Base-by-base conservation (phyloP, 139 green algal species). In the Ulvella scutata region DNA sequence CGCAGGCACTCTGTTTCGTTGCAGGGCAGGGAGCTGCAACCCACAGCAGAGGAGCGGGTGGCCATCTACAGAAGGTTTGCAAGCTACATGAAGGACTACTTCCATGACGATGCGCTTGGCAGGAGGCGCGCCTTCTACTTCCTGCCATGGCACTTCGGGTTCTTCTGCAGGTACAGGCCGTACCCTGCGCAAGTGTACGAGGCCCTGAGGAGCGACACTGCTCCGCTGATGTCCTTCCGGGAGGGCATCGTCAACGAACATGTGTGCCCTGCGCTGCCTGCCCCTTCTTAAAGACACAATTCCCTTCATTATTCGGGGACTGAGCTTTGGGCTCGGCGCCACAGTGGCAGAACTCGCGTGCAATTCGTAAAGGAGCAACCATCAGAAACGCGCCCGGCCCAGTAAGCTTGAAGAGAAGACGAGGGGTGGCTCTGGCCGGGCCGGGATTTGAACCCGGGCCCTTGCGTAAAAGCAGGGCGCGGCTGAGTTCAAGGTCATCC, bases 81-180 rank as follows among this genome's bases (percentile, higher is more conserved):
- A 6, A 61, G 26, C 4, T 79, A 86, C 44, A 85, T 90, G 80
- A 88, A 91, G 79, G 84, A 85, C 28, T 83, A 94, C 75, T 96
- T 96, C 77, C 75, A 87, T 2, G 87, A 94, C 74, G 92, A 97
- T 75, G 88, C 75, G 0, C 76, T 78, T 62, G 89, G 89, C 38
- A 76, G 80, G 31, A 61, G 72, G 20, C 86, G 88, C 76, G 85
- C 89, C 2, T 93, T 82, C 37, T 92, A 94, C 78, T 96, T 96
- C 82, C 78, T 94, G 4, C 91, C 91, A 13, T 94, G 85, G 85
- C 88, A 93, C 60, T 90, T 93, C 34, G 74, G 77, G 35, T 96
- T 93, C 78, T 84, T 96, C 4, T 62, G 72, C 72, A 75, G 84
- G 59, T 88, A 86, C 76, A 84, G 90, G 29, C 81, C 83, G 0